Base-by-base conservation (phyloP, 1,284 basidiomycete species). In the Boletus albobrunnescens region DNA sequence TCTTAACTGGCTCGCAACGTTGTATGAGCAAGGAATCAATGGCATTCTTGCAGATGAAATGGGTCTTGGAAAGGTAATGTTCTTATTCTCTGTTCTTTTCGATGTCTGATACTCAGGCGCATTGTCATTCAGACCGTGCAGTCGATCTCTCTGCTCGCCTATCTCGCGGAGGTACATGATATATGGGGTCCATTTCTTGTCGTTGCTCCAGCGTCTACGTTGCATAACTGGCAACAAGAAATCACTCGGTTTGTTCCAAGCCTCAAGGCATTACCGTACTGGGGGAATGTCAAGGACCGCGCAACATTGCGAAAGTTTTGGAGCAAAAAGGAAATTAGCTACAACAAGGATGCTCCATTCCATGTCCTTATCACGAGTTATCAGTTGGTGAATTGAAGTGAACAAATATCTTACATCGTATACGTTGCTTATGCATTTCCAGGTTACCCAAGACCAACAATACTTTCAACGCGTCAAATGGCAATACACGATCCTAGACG, bases 181-280 rank as follows among this genome's bases (percentile, higher is more conserved):
- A 96, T 99, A 52, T 99, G 96, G 96, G 96, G 96, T 0, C 96
- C 96, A 14, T 99, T 99, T 77, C 79, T 99, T n/a, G 94, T 99
- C 49, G 96, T 99, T 41, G 94, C 96, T 1, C 96, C 96, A 1
- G 90, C 94, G 1, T 98, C 95, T 6, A 99, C 96, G 0, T 74
- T 99, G 54, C 96, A 99, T 71, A 99, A 99, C 64, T 99, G 96
- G 96, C 95, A 99, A 67, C 96, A 99, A 65, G 96, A 99, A 69
- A 81, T 99, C 50, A 89, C 91, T 23, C 86, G 92, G 24, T 99
- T 99, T 66, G 93, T 97, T 4, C 96, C 96, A 20, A 77, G 78
- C 37, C 78, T 99, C 53, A 99, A 98, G 69, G 92, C 94, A 1
- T 68, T 99, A 31, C 96, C 96, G 1, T 99, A 99, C 67, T 99